Conservation (phyloP, 257 asterid genomes). For the Ballota nigra region DNA sequence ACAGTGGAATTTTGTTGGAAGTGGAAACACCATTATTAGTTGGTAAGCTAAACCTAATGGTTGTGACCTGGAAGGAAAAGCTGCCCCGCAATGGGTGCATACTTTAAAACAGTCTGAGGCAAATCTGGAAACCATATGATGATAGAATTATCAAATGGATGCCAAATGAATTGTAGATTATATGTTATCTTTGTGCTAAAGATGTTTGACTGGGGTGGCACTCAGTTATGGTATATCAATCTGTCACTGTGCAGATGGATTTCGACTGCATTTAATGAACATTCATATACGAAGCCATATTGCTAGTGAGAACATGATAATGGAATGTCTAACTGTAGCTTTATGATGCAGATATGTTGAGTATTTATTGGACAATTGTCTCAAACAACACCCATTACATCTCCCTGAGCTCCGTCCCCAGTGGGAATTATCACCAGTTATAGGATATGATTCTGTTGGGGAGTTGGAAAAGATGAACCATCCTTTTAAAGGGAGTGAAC, state of each 20-base stretch:
- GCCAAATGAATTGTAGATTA: neutral
- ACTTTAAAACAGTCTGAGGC: neutral
- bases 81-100: neutral
- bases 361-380: conserved; percentile 61
- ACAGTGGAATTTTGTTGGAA: neutral
- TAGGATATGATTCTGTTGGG: conserved; percentile 40
- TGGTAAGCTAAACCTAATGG: neutral
- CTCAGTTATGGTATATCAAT: conserved; percentile 3
- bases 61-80: conserved; percentile 1
- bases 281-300: conserved; percentile 6
- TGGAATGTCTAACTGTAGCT: conserved; percentile 21
- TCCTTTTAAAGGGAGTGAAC: conserved; percentile 42
- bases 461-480: conserved; percentile 53
- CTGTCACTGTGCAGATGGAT: neutral
- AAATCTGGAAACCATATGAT: neutral
- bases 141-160: neutral
- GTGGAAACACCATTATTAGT: neutral
- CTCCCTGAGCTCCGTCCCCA: conserved; percentile 72
- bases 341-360: conserved; percentile 61
- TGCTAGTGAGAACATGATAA: conserved; percentile 21
- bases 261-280: neutral
- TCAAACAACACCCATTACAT: conserved; percentile 47
- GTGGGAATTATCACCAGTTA: conserved; percentile 35
- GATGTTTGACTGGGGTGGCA: conserved; percentile 12
- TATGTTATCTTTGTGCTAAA: neutral